phyloP scores from a whole-genome alignment of 305 asterid genomes.

The Withania somnifera region DNA sequence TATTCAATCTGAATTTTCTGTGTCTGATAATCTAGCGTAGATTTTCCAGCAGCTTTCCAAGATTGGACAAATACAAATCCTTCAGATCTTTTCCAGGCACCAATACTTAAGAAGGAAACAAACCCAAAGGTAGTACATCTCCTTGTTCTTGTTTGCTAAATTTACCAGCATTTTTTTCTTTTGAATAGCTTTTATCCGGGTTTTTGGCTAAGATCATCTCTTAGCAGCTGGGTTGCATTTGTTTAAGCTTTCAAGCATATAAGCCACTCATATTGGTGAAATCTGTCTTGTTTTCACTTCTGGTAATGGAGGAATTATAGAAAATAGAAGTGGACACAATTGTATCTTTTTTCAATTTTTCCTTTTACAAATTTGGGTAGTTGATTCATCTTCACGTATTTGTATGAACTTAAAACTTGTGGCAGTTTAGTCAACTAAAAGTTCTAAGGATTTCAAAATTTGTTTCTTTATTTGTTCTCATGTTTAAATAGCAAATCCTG shows the following conservation, averaged over 20 bases:
- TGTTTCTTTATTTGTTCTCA: neutral
- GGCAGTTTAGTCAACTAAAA: no score
- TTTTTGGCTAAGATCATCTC: neutral
- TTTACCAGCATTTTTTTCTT: neutral
- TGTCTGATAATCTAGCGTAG: constrained; percentile 50
- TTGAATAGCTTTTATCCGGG: neutral
- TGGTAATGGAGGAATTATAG: neutral
- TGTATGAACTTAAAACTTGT: neutral
- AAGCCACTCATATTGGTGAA: neutral
- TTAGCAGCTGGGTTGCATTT: neutral
- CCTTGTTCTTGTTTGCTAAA: neutral
- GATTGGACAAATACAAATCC: constrained; percentile 83
- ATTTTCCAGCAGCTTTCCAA: constrained; percentile 72
- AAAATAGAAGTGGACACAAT: neutral
- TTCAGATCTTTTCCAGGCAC: constrained; percentile 74
- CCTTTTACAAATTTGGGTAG: neutral
- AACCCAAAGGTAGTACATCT: constrained; percentile 50
- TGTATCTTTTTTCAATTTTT: neutral
- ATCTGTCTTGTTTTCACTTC: neutral
- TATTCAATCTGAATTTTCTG: constrained; percentile 10
- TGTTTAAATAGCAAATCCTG: constrained; percentile 10
- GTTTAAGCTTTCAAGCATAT: neutral
- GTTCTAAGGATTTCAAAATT: no score
- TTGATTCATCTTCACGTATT: neutral
- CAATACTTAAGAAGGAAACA: constrained; percentile 55